Evolutionary conservation across 331 rosid genomes (phyloP), one percentile per base, ranked within the genome.

Genomic region (Malus hybrid): DNA sequence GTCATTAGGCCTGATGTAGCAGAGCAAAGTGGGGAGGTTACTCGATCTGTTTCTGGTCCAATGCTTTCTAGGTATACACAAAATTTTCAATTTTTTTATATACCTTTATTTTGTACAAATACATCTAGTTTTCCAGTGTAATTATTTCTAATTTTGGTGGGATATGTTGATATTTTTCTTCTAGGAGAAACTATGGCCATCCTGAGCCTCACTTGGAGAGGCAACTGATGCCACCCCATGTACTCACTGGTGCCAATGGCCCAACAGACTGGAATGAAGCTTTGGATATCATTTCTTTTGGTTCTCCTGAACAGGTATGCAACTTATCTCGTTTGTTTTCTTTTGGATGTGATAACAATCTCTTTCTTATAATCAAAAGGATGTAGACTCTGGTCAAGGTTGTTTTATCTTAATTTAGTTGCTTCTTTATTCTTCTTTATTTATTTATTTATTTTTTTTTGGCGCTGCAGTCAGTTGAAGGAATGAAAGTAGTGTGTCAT

Each of bases 251-350:
- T 62, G 90, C 88, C 5, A 86, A 71, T 78, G 96, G 93, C 59
- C 99, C 97, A 77, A 89, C 93, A 12, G 90, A 95, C 82, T 95
- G 99, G 99, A 95, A 90, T 75, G 99, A 95, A 84, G 98, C 99
- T 20, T 83, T 95, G 67, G 97, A 95, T 69, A 90, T 92, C 59
- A 95, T 95, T 75, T 88, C 99, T 69, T 90, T 84, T 36, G 97
- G 97, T 64, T 89, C 96, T 76, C 99, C 99, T 12, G 99, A 92
- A 87, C 97, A 92, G 97, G 99, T 95, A 36, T 56, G 69, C 55
- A 39, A 61, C 64, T 66, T 18, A 8, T 42, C 46, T 42, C 4
- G 15, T 12, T 44, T 44, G 50, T 57, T 44, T 31, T 31, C 4
- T 11, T 72, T 24, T 61, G n/a, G 6, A 55, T 68, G 31, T 33